Evolutionary conservation across 2,329 filamentous ascomycete genomes (phyloP).

Genomic region (Aspergillus sp.): DNA sequence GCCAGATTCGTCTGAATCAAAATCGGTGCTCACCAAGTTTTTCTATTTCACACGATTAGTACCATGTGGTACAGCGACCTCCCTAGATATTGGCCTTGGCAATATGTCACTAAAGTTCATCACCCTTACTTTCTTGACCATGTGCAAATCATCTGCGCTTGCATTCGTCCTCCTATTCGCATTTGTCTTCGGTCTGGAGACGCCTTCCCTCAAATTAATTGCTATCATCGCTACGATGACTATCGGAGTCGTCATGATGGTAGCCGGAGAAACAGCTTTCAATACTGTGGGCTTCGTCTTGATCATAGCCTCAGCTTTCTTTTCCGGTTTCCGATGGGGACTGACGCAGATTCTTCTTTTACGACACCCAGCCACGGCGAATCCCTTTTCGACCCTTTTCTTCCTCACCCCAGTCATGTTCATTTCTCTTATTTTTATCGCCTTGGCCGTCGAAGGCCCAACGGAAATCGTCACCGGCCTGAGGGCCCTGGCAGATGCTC

Average conservation of each 20-base stretch:
- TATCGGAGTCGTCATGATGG: slow-evolving; percentile 93
- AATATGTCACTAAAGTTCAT: slow-evolving; percentile 97
- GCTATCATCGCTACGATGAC: slow-evolving; percentile 92
- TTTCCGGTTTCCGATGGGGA: slow-evolving; percentile 96
- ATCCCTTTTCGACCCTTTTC: slow-evolving; percentile 96
- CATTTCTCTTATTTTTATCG: slow-evolving; percentile 72
- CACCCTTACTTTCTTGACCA: slow-evolving; percentile 95
- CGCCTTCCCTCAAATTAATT: slow-evolving; percentile 80
- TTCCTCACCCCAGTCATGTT: slow-evolving; percentile 99
- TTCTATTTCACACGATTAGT: slow-evolving; percentile 93
- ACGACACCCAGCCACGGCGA: slow-evolving; percentile 89
- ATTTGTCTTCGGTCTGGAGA: slow-evolving; percentile 88
- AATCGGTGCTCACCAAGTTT: slow-evolving; percentile 74
- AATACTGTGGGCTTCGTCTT: slow-evolving; percentile 82
- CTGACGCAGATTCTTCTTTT: slow-evolving; percentile 95
- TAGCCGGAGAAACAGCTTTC: slow-evolving; percentile 90
- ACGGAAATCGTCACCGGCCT: slow-evolving; percentile 66
- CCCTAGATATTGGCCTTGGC: slow-evolving; percentile 90
- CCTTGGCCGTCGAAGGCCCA: slow-evolving; percentile 82
- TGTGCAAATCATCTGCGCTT: slow-evolving; percentile 97
- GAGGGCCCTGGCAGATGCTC: slow-evolving; percentile 60
- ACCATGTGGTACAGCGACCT: slow-evolving; percentile 88
- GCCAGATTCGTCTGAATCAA: slow-evolving; percentile 50
- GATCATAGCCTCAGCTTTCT: slow-evolving; percentile 90
- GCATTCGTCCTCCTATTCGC: slow-evolving; percentile 95